phyloP scores from a whole-genome alignment of 805 yeast genomes.

The Barnettozyma salicaria region DNA sequence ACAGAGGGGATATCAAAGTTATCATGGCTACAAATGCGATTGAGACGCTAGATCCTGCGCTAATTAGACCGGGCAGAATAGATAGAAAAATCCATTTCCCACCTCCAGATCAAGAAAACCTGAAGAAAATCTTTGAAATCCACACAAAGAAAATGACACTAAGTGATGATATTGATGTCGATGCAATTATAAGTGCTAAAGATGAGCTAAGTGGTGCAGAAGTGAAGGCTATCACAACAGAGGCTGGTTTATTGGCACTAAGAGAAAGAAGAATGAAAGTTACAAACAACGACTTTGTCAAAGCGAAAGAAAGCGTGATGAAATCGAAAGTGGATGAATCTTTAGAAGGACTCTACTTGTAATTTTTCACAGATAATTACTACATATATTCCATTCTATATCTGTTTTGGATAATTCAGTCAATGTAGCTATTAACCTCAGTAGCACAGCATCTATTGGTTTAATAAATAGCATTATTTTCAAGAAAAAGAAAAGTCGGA shows the following conservation, averaged over 20 bases:
- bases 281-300: constrained; percentile 85
- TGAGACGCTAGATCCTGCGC: constrained; percentile 91
- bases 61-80: constrained; percentile 95
- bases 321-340: constrained; percentile 96
- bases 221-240: constrained; percentile 95
- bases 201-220: constrained; percentile 97
- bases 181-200: constrained; percentile 81
- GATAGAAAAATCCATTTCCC: constrained; percentile 94
- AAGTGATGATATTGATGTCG: constrained; percentile 81
- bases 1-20: constrained; percentile 94
- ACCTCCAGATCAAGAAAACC: constrained; percentile 88
- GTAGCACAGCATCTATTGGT: too few species aligned
- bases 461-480: too few species aligned
- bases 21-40: constrained; percentile 97
- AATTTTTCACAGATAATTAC: not conserved
- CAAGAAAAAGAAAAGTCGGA: too few species aligned
- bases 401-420: too few species aligned
- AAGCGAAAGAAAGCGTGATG: constrained; percentile 91
- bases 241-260: constrained; percentile 91
- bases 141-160: constrained; percentile 93
- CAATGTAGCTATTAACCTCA: too few species aligned
- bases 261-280: constrained; percentile 98
- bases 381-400: too few species aligned
- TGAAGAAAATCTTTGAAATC: constrained; percentile 85
- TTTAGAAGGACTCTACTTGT: constrained; percentile 77